phyloP scores from a whole-genome alignment of 2,329 filamentous ascomycete species.

The Trichoderma aggressivum region DNA sequence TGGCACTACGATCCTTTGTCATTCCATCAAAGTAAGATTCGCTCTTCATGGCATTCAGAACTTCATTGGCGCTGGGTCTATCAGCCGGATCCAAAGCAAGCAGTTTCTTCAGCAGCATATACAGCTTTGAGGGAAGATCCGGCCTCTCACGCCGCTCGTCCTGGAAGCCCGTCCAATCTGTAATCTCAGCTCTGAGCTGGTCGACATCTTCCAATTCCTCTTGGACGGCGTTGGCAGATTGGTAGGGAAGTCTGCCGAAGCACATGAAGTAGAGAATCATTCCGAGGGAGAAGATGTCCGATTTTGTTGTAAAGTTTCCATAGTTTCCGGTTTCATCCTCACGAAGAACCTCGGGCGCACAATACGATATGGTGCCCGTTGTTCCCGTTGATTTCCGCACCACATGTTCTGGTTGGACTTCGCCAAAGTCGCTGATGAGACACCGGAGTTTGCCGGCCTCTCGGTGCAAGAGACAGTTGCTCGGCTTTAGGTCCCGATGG shows the following conservation, averaged over 20 bases:
- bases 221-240: constrained; percentile 75
- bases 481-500: constrained; percentile 92
- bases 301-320: constrained; percentile 94
- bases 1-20: constrained; percentile 33
- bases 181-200: constrained; percentile 78
- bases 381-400: constrained; percentile 86
- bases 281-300: constrained; percentile 94
- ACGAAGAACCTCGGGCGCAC: constrained; percentile 86
- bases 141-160: constrained; percentile 70
- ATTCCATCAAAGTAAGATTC: constrained; percentile 52
- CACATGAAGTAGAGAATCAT: constrained; percentile 99
- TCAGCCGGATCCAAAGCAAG: constrained; percentile 73
- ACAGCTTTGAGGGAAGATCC: constrained; percentile 82
- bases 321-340: constrained; percentile 66
- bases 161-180: constrained; percentile 81
- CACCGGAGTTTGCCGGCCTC: constrained; percentile 70
- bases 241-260: constrained; percentile 84
- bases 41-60: constrained; percentile 72
- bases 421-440: constrained; percentile 95
- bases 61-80: constrained; percentile 81
- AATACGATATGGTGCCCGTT: constrained; percentile 96
- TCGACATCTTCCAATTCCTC: constrained; percentile 93
- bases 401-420: constrained; percentile 82
- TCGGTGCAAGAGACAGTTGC: constrained; percentile 85
- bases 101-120: constrained; percentile 76